Evolutionary conservation across 1,139 yeast species (phyloP).

Genomic region (Pneumocystis sp.): DNA sequence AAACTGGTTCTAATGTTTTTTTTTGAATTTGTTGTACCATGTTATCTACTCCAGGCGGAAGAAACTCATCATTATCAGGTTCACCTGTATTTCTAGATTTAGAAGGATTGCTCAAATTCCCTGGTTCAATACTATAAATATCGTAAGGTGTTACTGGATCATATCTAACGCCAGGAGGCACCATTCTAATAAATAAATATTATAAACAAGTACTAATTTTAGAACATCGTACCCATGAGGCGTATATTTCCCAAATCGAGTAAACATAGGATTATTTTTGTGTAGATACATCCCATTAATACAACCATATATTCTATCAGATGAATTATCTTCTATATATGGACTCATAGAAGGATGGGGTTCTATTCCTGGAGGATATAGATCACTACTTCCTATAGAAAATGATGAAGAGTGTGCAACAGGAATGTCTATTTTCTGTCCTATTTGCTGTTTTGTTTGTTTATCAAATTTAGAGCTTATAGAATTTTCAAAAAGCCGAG

Average conservation of each 20-base stretch:
- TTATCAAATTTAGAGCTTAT: background rate
- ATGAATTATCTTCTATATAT: background rate
- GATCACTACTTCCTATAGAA: background rate
- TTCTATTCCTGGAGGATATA: background rate
- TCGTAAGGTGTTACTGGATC: constrained; percentile 13
- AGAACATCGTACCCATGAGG: background rate
- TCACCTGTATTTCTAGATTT: background rate
- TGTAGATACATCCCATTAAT: background rate
- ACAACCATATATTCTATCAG: background rate
- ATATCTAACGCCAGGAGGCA: constrained; percentile 12
- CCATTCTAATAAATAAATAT: background rate
- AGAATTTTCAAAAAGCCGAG: background rate
- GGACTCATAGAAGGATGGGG: background rate
- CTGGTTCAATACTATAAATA: constrained; percentile 18
- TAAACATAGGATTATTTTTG: background rate
- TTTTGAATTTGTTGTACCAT: background rate
- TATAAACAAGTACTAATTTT: background rate
- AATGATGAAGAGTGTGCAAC: background rate
- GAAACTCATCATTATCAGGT: background rate
- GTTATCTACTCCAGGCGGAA: background rate
- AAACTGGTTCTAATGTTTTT: background rate
- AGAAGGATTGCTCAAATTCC: background rate
- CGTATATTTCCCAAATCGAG: background rate
- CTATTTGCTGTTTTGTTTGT: too few species aligned
- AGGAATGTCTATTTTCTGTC: background rate